A percentile compares a stretch with the other conserved stretches of the same genome.
Conservation (phyloP, 2,329 filamentous ascomycete species). For the Venturia aucupariae region DNA sequence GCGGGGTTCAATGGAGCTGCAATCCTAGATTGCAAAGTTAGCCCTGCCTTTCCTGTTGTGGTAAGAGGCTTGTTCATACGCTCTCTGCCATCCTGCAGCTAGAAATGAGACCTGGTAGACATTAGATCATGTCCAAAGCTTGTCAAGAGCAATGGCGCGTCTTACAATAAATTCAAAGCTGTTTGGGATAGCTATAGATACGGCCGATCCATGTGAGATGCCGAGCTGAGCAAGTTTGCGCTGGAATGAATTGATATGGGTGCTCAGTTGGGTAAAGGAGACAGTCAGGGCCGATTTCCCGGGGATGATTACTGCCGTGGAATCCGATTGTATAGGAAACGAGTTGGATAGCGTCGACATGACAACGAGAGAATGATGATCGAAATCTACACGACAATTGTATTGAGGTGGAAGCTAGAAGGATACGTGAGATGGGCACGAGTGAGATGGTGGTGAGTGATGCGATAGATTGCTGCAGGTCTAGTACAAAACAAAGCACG, state of each 20-base stretch:
- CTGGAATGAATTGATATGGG: constrained; percentile 64
- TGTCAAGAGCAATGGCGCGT: not conserved
- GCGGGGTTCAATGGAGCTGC: constrained; percentile 80
- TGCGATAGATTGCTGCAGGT: not conserved
- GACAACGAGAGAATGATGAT: no score
- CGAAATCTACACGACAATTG: not conserved
- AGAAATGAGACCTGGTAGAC: constrained; percentile 48
- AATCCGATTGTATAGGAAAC: constrained; percentile 42
- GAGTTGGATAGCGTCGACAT: constrained; percentile 51
- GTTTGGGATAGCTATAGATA: constrained; percentile 77
- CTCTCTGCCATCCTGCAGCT: constrained; percentile 76
- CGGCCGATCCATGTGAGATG: constrained; percentile 57
- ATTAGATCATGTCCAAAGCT: not conserved
- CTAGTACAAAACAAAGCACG: not conserved
- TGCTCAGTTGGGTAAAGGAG: constrained; percentile 57
- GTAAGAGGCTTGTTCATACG: constrained; percentile 19
- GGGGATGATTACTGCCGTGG: constrained; percentile 65
- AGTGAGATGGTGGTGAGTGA: not conserved
- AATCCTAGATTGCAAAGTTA: constrained; percentile 33
- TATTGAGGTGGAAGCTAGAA: not conserved
- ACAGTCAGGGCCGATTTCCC: constrained; percentile 52
- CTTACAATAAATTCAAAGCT: constrained; percentile 78
- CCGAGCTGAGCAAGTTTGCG: constrained; percentile 67
- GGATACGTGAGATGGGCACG: no score
- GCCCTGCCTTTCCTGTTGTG: not conserved